phyloP scores from a whole-genome alignment of 164 flowering plant genomes.

The Buxus sempervirens region DNA sequence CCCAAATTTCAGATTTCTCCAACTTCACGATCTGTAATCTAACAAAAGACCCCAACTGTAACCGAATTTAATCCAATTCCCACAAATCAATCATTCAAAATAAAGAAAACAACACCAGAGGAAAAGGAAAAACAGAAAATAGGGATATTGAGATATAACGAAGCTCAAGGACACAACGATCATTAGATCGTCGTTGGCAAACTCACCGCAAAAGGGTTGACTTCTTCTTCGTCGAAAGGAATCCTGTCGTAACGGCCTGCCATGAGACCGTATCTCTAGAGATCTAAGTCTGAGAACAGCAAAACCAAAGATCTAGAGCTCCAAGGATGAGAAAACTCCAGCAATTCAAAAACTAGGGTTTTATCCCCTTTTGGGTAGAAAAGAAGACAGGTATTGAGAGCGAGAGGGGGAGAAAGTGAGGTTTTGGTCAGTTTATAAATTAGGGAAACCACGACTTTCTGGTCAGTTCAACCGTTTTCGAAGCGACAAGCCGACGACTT shows the following conservation, averaged over 20 bases:
- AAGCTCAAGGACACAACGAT: neutral
- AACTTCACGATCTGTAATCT: neutral
- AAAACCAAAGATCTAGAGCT: conserved; percentile 8
- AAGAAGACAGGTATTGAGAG: neutral
- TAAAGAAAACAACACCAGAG: neutral
- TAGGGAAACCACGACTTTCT: too few species aligned
- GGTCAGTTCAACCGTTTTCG: neutral
- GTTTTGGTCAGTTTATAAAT: neutral
- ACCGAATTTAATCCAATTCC: neutral
- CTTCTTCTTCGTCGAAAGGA: conserved; percentile 58
- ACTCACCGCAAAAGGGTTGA: conserved; percentile 69
- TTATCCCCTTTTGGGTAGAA: neutral
- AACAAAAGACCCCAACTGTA: neutral
- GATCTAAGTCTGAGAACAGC: neutral
- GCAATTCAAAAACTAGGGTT: conserved; percentile 3
- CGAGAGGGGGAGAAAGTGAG: too few species aligned
- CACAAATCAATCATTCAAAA: neutral
- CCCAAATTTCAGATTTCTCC: neutral
- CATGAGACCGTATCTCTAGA: conserved; percentile 22
- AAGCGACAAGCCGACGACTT: conserved; percentile 7
- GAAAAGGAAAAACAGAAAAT: neutral
- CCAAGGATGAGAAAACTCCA: neutral
- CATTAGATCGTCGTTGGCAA: neutral
- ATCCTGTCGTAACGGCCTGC: conserved; percentile 51
- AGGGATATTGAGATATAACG: neutral